Conservation (phyloP, 257 asterid species). For the Cruciata laevipes region DNA sequence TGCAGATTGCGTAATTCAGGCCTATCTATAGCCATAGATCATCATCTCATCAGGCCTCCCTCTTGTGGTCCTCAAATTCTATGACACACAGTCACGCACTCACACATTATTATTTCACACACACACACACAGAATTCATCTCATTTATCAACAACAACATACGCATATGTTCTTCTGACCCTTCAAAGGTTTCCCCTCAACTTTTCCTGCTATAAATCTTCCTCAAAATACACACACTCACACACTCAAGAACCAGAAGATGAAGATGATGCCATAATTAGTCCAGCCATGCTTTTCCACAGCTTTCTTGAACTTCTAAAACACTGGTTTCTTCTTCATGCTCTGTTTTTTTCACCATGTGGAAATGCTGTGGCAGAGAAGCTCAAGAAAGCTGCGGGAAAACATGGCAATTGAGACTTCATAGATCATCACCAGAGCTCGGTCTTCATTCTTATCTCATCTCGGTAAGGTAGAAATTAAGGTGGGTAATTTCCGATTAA, state of each 20-base stretch:
- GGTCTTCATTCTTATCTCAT: neutral
- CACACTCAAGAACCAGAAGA: neutral
- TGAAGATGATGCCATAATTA: neutral
- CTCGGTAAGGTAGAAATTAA: neutral
- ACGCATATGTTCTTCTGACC: constrained; percentile 4
- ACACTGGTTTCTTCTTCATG: neutral
- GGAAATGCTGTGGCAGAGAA: constrained; percentile 6
- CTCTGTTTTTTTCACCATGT: neutral
- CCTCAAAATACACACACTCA: neutral
- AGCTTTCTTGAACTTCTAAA: constrained; percentile 88
- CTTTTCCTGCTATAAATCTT: neutral
- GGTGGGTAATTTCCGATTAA: neutral
- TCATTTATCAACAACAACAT: neutral
- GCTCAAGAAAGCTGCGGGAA: constrained; percentile 30
- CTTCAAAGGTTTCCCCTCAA: constrained; percentile 1
- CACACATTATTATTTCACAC: neutral
- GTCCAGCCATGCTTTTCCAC: constrained; percentile 68
- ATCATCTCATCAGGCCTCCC: neutral
- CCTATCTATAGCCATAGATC: neutral
- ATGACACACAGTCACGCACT: neutral
- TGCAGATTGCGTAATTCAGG: constrained; percentile 21
- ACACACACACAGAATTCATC: neutral
- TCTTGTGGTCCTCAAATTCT: constrained; percentile 10
- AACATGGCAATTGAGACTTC: constrained; percentile 17
- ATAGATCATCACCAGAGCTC: neutral